Conservation (phyloP, 768 basidiomycete genomes). For the Lactifluus subvellereus region DNA sequence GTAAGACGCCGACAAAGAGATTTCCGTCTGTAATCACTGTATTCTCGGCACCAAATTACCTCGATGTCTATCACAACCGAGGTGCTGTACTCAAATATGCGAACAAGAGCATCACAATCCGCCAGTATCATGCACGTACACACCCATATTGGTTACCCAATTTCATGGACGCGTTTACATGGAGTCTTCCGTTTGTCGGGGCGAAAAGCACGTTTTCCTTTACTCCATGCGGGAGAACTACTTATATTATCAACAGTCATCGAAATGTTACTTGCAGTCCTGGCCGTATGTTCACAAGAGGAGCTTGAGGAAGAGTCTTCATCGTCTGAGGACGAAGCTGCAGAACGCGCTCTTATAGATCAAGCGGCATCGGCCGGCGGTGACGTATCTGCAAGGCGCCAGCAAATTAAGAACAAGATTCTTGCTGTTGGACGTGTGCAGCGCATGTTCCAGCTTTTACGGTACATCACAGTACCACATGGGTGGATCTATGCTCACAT, state of each 20-base stretch:
- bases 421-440: constrained; percentile 90
- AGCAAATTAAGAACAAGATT: constrained; percentile 91
- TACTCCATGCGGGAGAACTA: background rate
- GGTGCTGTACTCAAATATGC: constrained; percentile 96
- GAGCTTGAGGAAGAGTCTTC: constrained; percentile 73
- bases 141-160: constrained; percentile 96
- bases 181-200: constrained; percentile 97
- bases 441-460: constrained; percentile 79
- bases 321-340: constrained; percentile 44
- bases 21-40: constrained; percentile 98
- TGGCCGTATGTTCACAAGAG: constrained; percentile 94
- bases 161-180: constrained; percentile 99
- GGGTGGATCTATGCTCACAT: background rate
- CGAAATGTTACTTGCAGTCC: constrained; percentile 96
- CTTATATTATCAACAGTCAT: constrained; percentile 52
- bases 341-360: background rate
- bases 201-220: constrained; percentile 75
- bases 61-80: constrained; percentile 95
- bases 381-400: constrained; percentile 49
- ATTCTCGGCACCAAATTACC: constrained; percentile 95
- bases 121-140: constrained; percentile 43
- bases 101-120: constrained; percentile 93
- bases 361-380: constrained; percentile 30
- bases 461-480: constrained; percentile 44
- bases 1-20: constrained; percentile 89